Percentiles rank a stretch among this genome's conserved stretches.
Evolutionary conservation across 2,329 filamentous ascomycete species (phyloP).

Genomic region (Rhynchosporium graminicola): DNA sequence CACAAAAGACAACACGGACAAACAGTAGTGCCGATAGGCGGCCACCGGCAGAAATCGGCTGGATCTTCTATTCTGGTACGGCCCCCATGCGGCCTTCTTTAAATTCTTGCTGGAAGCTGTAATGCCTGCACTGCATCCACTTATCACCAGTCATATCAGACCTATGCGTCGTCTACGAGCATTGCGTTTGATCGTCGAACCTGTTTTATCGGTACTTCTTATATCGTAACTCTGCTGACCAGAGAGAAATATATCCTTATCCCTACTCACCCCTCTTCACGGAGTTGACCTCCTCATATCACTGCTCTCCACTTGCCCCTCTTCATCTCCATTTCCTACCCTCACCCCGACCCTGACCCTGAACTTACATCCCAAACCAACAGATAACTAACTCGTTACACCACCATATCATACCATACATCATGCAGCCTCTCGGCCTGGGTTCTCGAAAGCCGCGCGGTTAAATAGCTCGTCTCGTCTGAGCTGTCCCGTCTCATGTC

Average conservation of each 20-base stretch:
- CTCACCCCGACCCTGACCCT: not conserved
- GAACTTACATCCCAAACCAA: not conserved
- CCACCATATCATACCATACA: too few species aligned
- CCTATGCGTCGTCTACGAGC: not conserved
- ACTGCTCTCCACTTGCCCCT: not conserved
- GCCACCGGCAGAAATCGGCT: constrained; percentile 4
- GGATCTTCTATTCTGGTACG: not conserved
- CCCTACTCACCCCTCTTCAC: not conserved
- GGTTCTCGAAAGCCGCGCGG: constrained; percentile 13
- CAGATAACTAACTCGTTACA: not conserved
- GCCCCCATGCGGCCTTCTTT: constrained; percentile 12
- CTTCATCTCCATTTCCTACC: not conserved
- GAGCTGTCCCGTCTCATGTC: not conserved
- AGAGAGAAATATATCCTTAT: not conserved
- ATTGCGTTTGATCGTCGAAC: too few species aligned
- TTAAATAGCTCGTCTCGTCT: constrained; percentile 14
- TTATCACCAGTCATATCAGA: not conserved
- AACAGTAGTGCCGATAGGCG: not conserved
- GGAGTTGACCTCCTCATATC: not conserved
- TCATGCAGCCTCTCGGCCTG: not conserved
- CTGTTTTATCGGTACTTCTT: too few species aligned
- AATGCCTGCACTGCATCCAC: not conserved
- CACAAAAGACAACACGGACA: not conserved
- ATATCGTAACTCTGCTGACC: too few species aligned
- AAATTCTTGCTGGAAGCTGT: constrained; percentile 3